Conservation (phyloP, 305 asterid genomes). For the Fraxinus albicans region DNA sequence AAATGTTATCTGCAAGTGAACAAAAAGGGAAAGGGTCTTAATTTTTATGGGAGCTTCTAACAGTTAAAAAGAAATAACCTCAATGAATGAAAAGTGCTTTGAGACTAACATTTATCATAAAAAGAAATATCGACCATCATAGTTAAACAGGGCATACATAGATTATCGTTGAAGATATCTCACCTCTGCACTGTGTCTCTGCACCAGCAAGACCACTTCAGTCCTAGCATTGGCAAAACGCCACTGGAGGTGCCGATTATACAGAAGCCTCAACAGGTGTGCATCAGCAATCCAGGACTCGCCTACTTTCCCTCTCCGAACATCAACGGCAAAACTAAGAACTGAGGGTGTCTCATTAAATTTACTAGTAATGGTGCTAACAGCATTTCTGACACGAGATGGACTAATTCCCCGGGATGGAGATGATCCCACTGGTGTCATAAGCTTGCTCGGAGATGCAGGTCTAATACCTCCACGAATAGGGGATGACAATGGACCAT, state of each 20-base stretch:
- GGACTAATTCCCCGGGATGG: slow-evolving; percentile 57
- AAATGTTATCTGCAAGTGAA: slow-evolving; percentile 11
- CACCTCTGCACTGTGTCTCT: slow-evolving; percentile 81
- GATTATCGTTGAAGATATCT: slow-evolving; percentile 16
- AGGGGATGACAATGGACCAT: slow-evolving; percentile 60
- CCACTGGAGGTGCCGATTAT: slow-evolving; percentile 93
- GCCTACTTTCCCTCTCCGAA: slow-evolving; percentile 88
- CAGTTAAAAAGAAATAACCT: not conserved
- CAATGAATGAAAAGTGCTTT: not conserved
- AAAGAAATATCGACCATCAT: not conserved
- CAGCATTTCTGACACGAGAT: slow-evolving; percentile 58
- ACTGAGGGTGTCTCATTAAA: slow-evolving; percentile 56
- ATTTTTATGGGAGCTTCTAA: not conserved
- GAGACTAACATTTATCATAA: not conserved
- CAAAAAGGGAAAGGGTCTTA: not conserved
- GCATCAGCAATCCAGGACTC: slow-evolving; percentile 80
- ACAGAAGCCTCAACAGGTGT: slow-evolving; percentile 77
- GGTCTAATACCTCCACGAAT: slow-evolving; percentile 55
- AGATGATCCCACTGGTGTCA: slow-evolving; percentile 50
- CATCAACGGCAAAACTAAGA: slow-evolving; percentile 65
- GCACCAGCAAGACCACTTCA: slow-evolving; percentile 65
- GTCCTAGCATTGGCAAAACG: slow-evolving; percentile 84
- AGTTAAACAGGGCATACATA: not conserved
- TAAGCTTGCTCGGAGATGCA: slow-evolving; percentile 58
- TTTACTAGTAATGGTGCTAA: slow-evolving; percentile 57